A percentile compares a stretch with the other conserved stretches of the same genome.
Conservation (phyloP, 495 filamentous ascomycete genomes). For the Hypoxylon rickii region DNA sequence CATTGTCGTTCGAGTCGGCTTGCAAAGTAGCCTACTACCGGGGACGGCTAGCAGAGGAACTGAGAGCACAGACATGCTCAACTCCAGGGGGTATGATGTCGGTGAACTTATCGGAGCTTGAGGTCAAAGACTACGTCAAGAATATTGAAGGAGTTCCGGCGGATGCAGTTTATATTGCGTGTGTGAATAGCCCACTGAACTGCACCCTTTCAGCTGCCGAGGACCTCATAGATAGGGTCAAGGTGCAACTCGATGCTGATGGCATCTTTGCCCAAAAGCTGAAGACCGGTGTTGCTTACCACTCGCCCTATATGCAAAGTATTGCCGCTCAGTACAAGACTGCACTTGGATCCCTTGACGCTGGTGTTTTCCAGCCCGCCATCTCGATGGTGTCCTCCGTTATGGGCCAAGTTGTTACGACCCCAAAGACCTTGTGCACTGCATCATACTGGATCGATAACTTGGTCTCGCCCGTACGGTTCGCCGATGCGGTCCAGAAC, state of each 20-base stretch:
- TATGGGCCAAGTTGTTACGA: conserved; percentile 23
- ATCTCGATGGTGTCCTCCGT: conserved; percentile 41
- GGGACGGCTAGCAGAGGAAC: conserved; percentile 22
- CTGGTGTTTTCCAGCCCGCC: too few relatives aligned
- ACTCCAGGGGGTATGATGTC: conserved; percentile 46
- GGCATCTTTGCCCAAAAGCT: conserved; percentile 50
- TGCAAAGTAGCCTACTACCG: conserved; percentile 50
- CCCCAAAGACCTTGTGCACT: conserved; percentile 11
- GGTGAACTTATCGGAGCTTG: conserved; percentile 40
- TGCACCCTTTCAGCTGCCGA: conserved; percentile 47
- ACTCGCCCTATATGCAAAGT: conserved; percentile 43
- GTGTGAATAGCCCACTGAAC: conserved; percentile 52
- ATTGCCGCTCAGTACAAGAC: conserved; percentile 42
- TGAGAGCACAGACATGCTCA: conserved; percentile 6
- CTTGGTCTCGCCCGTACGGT: conserved; percentile 48
- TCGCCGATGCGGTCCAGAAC: conserved; percentile 42
- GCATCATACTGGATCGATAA: conserved; percentile 56
- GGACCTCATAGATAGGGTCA: conserved; percentile 33
- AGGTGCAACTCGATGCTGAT: conserved; percentile 32
- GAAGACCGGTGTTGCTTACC: conserved; percentile 46
- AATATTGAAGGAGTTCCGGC: conserved; percentile 7
- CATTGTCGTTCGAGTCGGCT: conserved; percentile 43
- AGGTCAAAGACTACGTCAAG: conserved; percentile 26
- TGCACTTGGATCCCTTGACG: too few relatives aligned
- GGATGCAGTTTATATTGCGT: conserved; percentile 39